Base-by-base conservation (phyloP, 2,329 filamentous ascomycete species). In the Raffaelea arxii region DNA sequence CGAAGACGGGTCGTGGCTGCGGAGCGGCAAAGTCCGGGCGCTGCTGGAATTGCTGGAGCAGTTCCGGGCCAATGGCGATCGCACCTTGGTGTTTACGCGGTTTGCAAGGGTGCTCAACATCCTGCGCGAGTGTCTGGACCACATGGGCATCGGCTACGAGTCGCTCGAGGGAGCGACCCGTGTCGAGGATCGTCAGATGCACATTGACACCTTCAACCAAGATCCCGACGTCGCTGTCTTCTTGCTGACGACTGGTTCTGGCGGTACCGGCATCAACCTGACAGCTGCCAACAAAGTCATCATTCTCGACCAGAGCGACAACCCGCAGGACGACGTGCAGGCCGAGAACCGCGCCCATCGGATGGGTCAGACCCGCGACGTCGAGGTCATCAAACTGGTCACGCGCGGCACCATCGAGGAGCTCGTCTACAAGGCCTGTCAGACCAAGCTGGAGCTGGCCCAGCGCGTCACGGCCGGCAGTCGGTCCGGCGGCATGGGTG, bases 281-380 rank as follows among this genome's bases (percentile, higher is more conserved):
- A 92, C 91, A 7, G 86, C 85, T 30, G 92, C 92, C 4, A 97
- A 97, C 70, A 97, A 96, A 66, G 91, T 98, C 55, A 80, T 98
- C 64, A 92, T 98, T 58, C 96, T 97, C 62, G 92, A 98, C 64
- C 85, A 86, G 53, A 87, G 83, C n/a, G 95, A 96, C 68, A 98
- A 98, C 56, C 92, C 92, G 0, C 92, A 98, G 61, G 91, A 97
- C 55, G 92, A 98, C 60, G 82, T 95, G n/a, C 92, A 98, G 63
- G 92, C 92, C 0, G 92, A 97, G 70, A 97, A 98, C 62, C 82
- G 92, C 18, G 92, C 92, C 0, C 92, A 98, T 65, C 84, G 92
- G 14, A 86, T 98, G 9, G 92, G 92, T 0, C 92, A 98, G 69
- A 90, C 78, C 25, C 74, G 86, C 16, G 84, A 91, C 30, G 92